phyloP scores from a whole-genome alignment of 164 flowering plant genomes.

The Magnolia officinalis region DNA sequence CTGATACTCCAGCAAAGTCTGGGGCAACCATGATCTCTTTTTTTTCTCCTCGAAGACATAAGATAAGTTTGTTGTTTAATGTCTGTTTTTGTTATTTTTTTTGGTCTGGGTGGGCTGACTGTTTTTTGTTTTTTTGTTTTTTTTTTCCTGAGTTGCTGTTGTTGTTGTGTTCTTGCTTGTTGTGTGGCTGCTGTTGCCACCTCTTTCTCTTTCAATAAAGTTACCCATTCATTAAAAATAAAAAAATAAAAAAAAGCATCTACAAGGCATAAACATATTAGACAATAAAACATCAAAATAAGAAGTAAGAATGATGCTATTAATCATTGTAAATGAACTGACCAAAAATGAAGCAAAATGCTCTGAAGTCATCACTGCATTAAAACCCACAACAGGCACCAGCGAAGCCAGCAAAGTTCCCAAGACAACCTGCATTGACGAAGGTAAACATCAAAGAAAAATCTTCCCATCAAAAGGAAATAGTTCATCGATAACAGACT shows the following conservation, averaged over 20 bases:
- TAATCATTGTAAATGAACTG: slow-evolving; percentile 21
- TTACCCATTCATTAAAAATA: neutral
- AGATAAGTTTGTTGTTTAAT: too few species aligned
- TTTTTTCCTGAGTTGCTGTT: too few species aligned
- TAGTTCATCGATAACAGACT: neutral
- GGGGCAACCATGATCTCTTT: too few species aligned
- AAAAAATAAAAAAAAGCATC: neutral
- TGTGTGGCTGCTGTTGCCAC: too few species aligned
- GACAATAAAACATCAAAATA: neutral
- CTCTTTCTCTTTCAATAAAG: too few species aligned
- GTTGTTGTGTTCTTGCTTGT: too few species aligned
- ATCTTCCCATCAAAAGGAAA: neutral
- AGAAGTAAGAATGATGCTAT: neutral
- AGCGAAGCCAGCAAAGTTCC: slow-evolving; percentile 89
- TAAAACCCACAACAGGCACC: slow-evolving; percentile 99
- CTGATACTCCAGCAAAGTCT: too few species aligned
- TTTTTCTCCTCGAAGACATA: too few species aligned
- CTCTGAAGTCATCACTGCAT: slow-evolving; percentile 99
- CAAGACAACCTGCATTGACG: slow-evolving; percentile 66
- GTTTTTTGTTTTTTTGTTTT: too few species aligned
- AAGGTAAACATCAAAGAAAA: neutral
- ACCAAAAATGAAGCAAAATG: slow-evolving; percentile 99
- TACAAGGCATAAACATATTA: neutral
- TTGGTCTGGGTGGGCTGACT: too few species aligned
- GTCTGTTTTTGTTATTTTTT: too few species aligned